Conservation (phyloP, 768 basidiomycete genomes). For the Paxillus rubicundulus region DNA sequence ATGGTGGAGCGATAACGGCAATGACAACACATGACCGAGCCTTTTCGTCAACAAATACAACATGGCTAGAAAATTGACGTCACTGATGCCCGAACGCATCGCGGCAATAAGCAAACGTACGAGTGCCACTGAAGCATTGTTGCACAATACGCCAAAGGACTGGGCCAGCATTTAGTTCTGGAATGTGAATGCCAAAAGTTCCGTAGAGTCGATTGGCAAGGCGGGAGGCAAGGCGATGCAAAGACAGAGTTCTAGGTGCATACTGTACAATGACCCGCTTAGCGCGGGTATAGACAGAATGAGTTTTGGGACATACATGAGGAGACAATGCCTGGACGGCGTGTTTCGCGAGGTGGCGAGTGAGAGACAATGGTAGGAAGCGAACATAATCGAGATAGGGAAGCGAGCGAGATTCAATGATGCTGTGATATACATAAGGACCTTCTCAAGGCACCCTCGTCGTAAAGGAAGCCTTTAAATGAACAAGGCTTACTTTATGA, state of each 20-base stretch:
- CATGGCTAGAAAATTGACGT: constrained; percentile 39
- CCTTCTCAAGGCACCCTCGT: not conserved
- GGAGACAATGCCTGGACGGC: constrained; percentile 67
- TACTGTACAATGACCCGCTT: constrained; percentile 42
- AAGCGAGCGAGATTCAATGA: constrained; percentile 71
- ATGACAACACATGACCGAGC: constrained; percentile 49
- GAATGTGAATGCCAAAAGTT: constrained; percentile 58
- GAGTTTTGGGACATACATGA: constrained; percentile 40
- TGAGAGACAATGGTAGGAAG: constrained; percentile 59
- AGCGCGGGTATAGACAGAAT: constrained; percentile 8
- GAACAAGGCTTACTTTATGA: constrained; percentile 54
- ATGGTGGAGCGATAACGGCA: constrained; percentile 49
- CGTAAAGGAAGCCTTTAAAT: not conserved
- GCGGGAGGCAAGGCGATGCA: constrained; percentile 63
- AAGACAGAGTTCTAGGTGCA: constrained; percentile 52
- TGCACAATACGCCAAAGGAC: constrained; percentile 72
- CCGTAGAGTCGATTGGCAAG: constrained; percentile 57
- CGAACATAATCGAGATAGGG: constrained; percentile 78
- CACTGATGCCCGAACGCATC: not conserved
- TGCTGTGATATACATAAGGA: constrained; percentile 38
- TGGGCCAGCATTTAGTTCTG: constrained; percentile 73
- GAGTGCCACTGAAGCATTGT: constrained; percentile 65
- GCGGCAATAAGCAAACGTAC: constrained; percentile 46
- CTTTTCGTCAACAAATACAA: constrained; percentile 65
- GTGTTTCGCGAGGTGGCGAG: constrained; percentile 70